Base-by-base conservation (phyloP, 306 rosid genomes). In the Adenanthera pavonina region DNA sequence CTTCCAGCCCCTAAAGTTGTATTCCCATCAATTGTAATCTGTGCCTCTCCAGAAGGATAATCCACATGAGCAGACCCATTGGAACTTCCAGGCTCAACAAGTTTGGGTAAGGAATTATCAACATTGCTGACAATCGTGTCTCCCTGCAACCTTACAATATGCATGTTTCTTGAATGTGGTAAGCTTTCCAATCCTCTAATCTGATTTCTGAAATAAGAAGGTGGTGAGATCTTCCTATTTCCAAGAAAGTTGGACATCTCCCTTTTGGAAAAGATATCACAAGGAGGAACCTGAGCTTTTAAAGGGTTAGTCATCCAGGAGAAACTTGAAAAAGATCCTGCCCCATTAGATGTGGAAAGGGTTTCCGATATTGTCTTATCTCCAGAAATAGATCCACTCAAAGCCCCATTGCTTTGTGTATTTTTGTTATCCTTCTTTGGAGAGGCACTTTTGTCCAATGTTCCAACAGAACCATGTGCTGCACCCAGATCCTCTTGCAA, bases 211-310 rank as follows among this genome's bases (percentile, higher is more conserved):
- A 82, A 86, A 85, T 81, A 87, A 69, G 86, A 80, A 72, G 86
- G 87, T 48, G 90, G 91, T 43, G 93, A 78, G 56, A 89, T 72
- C 84, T 74, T 85, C 78, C 88, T 90, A 60, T 84, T 91, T 78
- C 75, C 85, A n/a, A 86, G 81, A 85, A 86, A 95, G 74, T 78
- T 77, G 78, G 96, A 88, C 94, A 93, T 92, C 75, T 90, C 91
- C 69, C 85, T 91, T 82, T 84, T 95, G 68, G 97, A 93, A 81
- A 95, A 90, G 62, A 87, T 66, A 82, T 92, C 88, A 80, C 84
- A 69, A 64, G 97, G 92, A 87, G 97, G 99, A 85, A 92, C 78
- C 87, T 93, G 98, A 72, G 97, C 90, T 72, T 82, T 89, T 70
- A 93, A 74, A 72, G 99, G 99, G 78, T 85, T 89, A 78, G 87